Evolutionary conservation across 129 eudicot species (phyloP).

Genomic region (Smallanthus sonchifolius): DNA sequence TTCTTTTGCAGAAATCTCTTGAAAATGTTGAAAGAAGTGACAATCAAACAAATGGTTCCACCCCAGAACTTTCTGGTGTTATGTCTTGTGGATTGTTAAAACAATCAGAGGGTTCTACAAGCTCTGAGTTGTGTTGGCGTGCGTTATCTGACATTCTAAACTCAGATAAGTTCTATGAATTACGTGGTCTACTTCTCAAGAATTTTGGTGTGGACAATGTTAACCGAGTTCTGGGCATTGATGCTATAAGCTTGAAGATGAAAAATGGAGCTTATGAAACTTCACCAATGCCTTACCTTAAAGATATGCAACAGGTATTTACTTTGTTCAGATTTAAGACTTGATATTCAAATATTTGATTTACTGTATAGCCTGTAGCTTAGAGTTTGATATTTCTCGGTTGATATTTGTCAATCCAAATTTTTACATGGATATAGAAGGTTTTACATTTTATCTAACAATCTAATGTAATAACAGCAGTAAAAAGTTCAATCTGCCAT

Average conservation of each 20-base stretch:
- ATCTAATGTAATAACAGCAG: background rate
- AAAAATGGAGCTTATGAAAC: conserved; percentile 65
- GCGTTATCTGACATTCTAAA: conserved; percentile 49
- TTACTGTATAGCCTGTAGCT: background rate
- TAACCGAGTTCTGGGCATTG: conserved; percentile 47
- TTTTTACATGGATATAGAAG: background rate
- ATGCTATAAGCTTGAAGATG: conserved; percentile 53
- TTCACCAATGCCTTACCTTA: conserved; percentile 55
- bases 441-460: background rate
- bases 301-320: conserved; percentile 79
- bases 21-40: conserved; percentile 33
- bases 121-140: conserved; percentile 40
- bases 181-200: conserved; percentile 55
- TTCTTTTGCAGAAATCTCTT: conserved; percentile 46
- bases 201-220: conserved; percentile 60
- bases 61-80: conserved; percentile 17
- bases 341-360: background rate
- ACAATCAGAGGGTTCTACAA: conserved; percentile 30
- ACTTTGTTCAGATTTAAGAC: background rate
- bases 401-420: background rate
- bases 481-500: background rate
- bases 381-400: background rate
- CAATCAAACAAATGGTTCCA: conserved; percentile 26
- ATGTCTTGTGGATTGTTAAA: conserved; percentile 36
- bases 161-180: conserved; percentile 59